Conservation (phyloP, 1,139 yeast genomes). For the Lodderomyces beijingensis region DNA sequence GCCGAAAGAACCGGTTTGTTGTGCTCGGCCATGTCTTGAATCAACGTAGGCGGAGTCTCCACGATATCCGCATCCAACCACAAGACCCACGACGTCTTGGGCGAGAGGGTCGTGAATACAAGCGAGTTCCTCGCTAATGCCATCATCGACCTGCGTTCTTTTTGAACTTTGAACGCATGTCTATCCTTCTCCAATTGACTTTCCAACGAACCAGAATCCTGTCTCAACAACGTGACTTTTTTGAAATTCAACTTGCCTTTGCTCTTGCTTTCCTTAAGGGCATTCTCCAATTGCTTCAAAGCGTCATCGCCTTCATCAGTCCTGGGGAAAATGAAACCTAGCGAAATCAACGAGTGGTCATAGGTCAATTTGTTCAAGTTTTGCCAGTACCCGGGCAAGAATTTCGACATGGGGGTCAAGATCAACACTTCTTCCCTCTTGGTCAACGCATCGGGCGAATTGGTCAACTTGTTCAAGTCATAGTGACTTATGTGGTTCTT, state of each 20-base stretch:
- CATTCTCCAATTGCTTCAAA: constrained; percentile 62
- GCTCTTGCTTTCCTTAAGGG: constrained; percentile 54
- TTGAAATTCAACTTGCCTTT: constrained; percentile 64
- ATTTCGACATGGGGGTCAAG: constrained; percentile 84
- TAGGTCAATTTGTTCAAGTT: constrained; percentile 70
- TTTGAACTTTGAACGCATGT: constrained; percentile 68
- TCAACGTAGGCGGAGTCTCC: constrained; percentile 75
- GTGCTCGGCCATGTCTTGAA: constrained; percentile 85
- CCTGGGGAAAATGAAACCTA: constrained; percentile 90
- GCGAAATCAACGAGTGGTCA: constrained; percentile 78
- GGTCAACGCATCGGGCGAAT: constrained; percentile 63
- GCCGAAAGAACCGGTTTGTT: constrained; percentile 87
- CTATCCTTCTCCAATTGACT: constrained; percentile 76
- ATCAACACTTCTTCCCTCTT: constrained; percentile 80
- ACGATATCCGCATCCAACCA: constrained; percentile 95
- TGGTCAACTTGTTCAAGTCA: constrained; percentile 70
- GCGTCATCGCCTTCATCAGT: constrained; percentile 76
- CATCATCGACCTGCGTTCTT: constrained; percentile 85
- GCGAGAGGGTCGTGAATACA: constrained; percentile 82
- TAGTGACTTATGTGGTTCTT: constrained; percentile 81
- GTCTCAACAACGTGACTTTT: constrained; percentile 82
- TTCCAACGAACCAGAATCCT: constrained; percentile 74
- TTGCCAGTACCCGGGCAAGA: constrained; percentile 82
- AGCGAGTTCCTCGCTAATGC: constrained; percentile 91
- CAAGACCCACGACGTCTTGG: constrained; percentile 88